Evolutionary conservation across 192 early-diverging fungal genomes (phyloP), one percentile per base, ranked within the genome.

Genomic region (Allomyces macrogynus): DNA sequence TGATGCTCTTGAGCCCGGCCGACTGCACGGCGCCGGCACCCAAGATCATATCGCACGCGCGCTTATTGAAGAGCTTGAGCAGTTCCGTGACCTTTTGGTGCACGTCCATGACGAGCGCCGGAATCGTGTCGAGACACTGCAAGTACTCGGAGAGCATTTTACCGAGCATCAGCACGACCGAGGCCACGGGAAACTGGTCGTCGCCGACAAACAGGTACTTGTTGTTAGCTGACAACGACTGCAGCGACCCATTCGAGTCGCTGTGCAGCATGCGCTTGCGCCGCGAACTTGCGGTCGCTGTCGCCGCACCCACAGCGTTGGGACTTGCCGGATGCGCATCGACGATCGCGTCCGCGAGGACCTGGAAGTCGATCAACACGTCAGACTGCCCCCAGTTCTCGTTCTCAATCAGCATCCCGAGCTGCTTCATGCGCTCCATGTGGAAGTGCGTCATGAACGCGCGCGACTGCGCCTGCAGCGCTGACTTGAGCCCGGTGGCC

Each of bases 1-100:
- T 88, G 32, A 99, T 99, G 71, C 91, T 93, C 65, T 94, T 92
- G 23, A 99, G 73, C 23, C 96, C 96, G 11, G 93, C 95, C n/a
- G 93, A 95, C 26, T 84, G 80, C 82, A 93, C 91, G 0, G 96
- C 96, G 1, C 96, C 96, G 9, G 93, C 95, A 8, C 95, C 96
- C 16, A 99, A 80, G 72, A 99, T 96, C 1, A 96, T 91, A 75
- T 97, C 93, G 74, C 94, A 96, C 10, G 86, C 85, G 64, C 91
- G 71, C 5, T 92, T 94, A 72, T 99, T 99, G 77, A 95, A 97
- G 20, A 91, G 68, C 87, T 95, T 74, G 22, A 92, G 71, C 16
- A 95, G 67, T 60, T 99, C 95, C 1, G 89, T 77, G 18, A 95
- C 77, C 49, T 87, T 81, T 67, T 95, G 92, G 77, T 94, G 80